These are phyloP conservation scores for Neckera pumila DNA, from an alignment of 225 moss, liverwort and hornwort species.

Conservation along the genomic window DNA sequence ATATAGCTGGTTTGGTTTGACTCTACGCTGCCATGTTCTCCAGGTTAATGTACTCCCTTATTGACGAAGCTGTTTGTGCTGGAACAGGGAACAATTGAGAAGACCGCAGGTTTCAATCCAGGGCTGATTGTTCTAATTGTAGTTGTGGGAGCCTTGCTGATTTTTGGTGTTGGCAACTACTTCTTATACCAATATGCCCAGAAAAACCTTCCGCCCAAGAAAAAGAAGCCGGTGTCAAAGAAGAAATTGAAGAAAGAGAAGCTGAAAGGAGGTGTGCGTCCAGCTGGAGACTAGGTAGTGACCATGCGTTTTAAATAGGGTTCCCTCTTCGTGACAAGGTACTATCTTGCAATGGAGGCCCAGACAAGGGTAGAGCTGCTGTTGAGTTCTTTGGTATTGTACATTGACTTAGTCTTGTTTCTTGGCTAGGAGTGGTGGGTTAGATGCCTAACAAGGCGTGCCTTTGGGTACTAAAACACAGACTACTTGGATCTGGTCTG, in stretches of 20 bases:
- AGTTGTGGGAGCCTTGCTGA: slow-evolving; percentile 69
- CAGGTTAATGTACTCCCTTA: not conserved
- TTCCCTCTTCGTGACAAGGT: not conserved
- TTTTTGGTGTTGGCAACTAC: slow-evolving; percentile 81
- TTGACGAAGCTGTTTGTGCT: not conserved
- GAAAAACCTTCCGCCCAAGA: slow-evolving; percentile 67
- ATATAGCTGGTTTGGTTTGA: not conserved
- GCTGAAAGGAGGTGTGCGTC: slow-evolving; percentile 81
- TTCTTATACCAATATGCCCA: slow-evolving; percentile 80
- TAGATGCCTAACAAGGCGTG: not conserved
- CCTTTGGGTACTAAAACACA: not conserved
- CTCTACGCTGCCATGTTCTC: not conserved
- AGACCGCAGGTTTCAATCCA: slow-evolving; percentile 66
- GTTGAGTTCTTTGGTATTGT: slow-evolving; percentile 8
- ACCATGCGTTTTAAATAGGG: not conserved
- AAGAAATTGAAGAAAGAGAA: slow-evolving; percentile 93
- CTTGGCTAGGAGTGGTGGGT: not conserved
- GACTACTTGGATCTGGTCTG: not conserved
- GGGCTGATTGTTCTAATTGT: slow-evolving; percentile 75
- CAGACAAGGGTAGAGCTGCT: not conserved
- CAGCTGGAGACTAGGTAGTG: slow-evolving; percentile 61
- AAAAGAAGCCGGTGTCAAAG: slow-evolving; percentile 89
- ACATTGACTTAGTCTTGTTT: slow-evolving; percentile 7
- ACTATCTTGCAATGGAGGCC: not conserved
- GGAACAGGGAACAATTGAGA: slow-evolving; percentile 46